phyloP scores from a whole-genome alignment of 768 basidiomycete genomes.

The Sistotremastrum niveocremeum region DNA sequence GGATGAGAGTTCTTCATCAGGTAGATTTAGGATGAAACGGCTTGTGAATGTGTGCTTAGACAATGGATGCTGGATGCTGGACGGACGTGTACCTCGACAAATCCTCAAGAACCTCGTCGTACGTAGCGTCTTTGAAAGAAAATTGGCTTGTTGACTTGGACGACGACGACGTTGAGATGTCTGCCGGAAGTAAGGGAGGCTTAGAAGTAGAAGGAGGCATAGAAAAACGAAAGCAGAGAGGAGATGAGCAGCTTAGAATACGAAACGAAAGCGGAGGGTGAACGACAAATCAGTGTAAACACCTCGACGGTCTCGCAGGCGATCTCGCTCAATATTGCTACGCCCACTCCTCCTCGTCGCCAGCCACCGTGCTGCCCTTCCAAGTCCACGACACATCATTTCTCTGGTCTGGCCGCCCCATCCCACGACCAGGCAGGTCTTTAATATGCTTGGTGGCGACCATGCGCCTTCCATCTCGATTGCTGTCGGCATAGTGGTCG shows the following conservation, averaged over 20 bases:
- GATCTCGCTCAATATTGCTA: too few species aligned
- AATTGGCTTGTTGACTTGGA: slow-evolving; percentile 26
- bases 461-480: slow-evolving; percentile 20
- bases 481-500: slow-evolving; percentile 35
- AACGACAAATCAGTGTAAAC: too few species aligned
- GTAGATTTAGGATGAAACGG: slow-evolving; percentile 94
- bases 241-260: slow-evolving; percentile 5
- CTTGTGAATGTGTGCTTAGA: slow-evolving; percentile 25
- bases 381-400: too few species aligned
- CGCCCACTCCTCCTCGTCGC: too few species aligned
- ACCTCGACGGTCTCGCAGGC: too few species aligned
- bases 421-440: too few species aligned
- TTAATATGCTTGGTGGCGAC: slow-evolving; percentile 7
- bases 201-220: slow-evolving; percentile 65
- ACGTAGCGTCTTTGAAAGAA: slow-evolving; percentile 57
- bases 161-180: slow-evolving; percentile 40
- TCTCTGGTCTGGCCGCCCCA: too few species aligned
- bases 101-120: slow-evolving; percentile 83
- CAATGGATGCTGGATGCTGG: slow-evolving; percentile 4
- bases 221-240: slow-evolving; percentile 14
- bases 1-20: slow-evolving; percentile 80
- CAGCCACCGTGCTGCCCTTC: too few species aligned
- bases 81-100: slow-evolving; percentile 57
- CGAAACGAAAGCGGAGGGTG: too few species aligned
- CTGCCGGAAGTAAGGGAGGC: slow-evolving; percentile 41